Conservation (phyloP, 1,284 basidiomycete genomes). For the Marasmius fiardii region DNA sequence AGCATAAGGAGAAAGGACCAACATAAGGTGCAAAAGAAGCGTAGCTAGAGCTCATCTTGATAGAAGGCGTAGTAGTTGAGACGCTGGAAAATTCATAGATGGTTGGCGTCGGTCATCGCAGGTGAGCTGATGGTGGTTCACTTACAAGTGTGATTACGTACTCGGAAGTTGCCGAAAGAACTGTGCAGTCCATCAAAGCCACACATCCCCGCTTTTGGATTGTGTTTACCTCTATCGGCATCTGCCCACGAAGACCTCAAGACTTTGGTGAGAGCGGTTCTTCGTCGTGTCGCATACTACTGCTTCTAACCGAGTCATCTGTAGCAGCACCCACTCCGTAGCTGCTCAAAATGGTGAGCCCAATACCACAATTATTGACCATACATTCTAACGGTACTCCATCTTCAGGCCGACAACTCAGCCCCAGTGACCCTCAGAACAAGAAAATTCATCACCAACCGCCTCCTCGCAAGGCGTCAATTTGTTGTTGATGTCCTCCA, state of each 20-base stretch:
- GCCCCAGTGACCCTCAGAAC: slow-evolving; percentile 97
- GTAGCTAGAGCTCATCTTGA: slow-evolving; percentile 19
- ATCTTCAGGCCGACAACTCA: slow-evolving; percentile 64
- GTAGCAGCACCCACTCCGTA: slow-evolving; percentile 3
- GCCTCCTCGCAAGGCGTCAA: slow-evolving; percentile 90
- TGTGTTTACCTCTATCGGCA: slow-evolving; percentile 22
- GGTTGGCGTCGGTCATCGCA: background rate
- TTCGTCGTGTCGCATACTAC: background rate
- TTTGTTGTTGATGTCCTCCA: slow-evolving; percentile 96
- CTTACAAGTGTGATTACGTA: slow-evolving; percentile 9
- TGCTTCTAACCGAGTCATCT: background rate
- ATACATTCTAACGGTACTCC: background rate
- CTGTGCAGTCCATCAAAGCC: slow-evolving; percentile 33
- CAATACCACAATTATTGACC: background rate
- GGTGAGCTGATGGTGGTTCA: slow-evolving; percentile 5
- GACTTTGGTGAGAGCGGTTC: slow-evolving; percentile 26
- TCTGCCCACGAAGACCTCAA: slow-evolving; percentile 32
- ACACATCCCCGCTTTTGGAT: slow-evolving; percentile 21
- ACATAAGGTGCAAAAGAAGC: slow-evolving; percentile 55
- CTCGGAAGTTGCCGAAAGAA: slow-evolving; percentile 29
- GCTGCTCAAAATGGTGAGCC: slow-evolving; percentile 10
- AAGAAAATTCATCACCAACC: slow-evolving; percentile 99
- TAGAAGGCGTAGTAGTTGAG: background rate
- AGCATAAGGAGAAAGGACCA: slow-evolving; percentile 18
- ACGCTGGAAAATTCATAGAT: background rate